A percentile compares a stretch with the other conserved stretches of the same genome.
Conservation (phyloP, 2,329 filamentous ascomycete species). For the Paraconiothyrium brasiliense region DNA sequence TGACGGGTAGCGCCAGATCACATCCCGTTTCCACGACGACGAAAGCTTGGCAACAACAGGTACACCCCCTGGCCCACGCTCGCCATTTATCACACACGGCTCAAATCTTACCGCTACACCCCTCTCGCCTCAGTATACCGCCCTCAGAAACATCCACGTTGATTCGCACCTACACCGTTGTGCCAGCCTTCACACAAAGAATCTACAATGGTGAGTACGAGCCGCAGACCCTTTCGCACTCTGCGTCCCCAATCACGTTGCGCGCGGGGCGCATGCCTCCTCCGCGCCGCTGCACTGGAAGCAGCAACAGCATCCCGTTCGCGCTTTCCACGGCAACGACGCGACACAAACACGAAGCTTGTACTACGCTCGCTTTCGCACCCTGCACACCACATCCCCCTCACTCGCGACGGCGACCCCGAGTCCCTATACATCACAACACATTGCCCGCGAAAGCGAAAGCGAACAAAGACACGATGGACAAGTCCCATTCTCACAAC, state of each 20-base stretch:
- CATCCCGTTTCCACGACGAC: conserved; percentile 22
- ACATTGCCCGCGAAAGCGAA: conserved; percentile 10
- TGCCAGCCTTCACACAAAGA: background rate
- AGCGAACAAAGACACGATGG: conserved; percentile 37
- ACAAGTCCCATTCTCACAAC: conserved; percentile 36
- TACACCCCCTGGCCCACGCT: conserved; percentile 34
- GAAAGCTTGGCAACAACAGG: conserved; percentile 33
- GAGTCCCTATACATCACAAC: conserved; percentile 13
- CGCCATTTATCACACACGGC: conserved; percentile 32
- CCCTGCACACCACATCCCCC: conserved; percentile 4
- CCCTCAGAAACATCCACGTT: background rate
- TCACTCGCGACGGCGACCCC: background rate
- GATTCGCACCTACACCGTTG: background rate
- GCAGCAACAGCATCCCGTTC: background rate
- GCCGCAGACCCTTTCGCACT: conserved; percentile 4
- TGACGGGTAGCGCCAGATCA: background rate
- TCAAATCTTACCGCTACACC: conserved; percentile 24
- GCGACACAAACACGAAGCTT: conserved; percentile 6
- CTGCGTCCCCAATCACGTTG: conserved; percentile 5
- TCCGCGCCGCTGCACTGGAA: background rate
- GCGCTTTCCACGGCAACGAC: background rate
- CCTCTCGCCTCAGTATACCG: conserved; percentile 21
- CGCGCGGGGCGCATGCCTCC: conserved; percentile 11
- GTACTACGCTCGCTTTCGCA: background rate
- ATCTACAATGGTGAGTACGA: conserved; percentile 18